phyloP scores from a whole-genome alignment of 163 green algal genomes.

The Scenedesmus sp. region DNA sequence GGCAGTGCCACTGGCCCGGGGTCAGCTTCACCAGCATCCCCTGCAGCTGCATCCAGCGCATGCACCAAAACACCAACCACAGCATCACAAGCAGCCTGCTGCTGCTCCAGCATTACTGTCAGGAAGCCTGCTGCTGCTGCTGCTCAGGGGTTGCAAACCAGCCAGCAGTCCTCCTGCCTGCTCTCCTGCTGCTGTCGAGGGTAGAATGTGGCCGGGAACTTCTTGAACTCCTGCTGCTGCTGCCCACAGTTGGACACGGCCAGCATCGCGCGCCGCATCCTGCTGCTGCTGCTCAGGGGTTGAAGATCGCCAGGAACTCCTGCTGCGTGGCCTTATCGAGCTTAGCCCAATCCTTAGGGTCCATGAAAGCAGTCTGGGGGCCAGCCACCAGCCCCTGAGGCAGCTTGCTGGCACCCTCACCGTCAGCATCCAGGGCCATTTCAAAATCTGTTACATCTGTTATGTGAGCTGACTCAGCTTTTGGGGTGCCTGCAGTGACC shows the following conservation, averaged over 20 bases:
- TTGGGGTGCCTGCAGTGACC: background rate
- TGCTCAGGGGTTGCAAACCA: background rate
- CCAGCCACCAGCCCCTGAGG: background rate
- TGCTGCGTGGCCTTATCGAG: constrained; percentile 10
- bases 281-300: background rate
- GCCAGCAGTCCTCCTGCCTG: background rate
- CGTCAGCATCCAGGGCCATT: constrained; percentile 4
- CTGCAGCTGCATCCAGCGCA: too few species aligned
- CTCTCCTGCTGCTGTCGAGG: background rate
- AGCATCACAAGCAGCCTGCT: background rate
- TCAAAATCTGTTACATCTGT: background rate
- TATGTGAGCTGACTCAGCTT: background rate
- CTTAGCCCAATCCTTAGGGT: background rate
- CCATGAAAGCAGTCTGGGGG: constrained; percentile 24
- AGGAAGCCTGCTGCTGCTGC: background rate
- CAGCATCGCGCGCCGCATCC: too few species aligned
- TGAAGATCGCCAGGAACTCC: constrained; percentile 20
- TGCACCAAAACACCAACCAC: background rate
- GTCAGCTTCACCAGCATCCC: too few species aligned
- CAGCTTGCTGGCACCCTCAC: background rate
- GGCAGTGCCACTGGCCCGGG: background rate
- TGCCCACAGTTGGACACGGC: too few species aligned
- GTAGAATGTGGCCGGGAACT: too few species aligned
- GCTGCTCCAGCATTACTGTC: too few species aligned
- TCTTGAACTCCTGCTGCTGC: too few species aligned